Evolutionary conservation across 2,329 filamentous ascomycete genomes (phyloP).

Genomic region (Curvularia lunata): DNA sequence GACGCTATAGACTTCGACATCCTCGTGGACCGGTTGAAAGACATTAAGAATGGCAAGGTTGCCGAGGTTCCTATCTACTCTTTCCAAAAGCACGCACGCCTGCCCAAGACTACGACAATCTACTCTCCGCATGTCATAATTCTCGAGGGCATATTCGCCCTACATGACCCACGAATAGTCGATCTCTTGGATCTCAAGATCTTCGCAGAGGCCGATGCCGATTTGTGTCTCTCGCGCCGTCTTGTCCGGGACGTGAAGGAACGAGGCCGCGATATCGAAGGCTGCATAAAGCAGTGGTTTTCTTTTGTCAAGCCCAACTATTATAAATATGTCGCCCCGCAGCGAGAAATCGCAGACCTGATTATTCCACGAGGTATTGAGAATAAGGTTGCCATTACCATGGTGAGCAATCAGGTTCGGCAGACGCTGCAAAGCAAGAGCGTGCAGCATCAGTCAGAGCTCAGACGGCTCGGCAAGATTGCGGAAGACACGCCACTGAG

Average conservation of each 20-base stretch:
- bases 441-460: slow-evolving; percentile 76
- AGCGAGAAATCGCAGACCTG: slow-evolving; percentile 88
- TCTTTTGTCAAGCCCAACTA: slow-evolving; percentile 96
- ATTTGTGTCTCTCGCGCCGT: slow-evolving; percentile 78
- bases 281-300: slow-evolving; percentile 99
- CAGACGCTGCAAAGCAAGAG: slow-evolving; percentile 88
- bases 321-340: slow-evolving; percentile 89
- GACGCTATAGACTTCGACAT: slow-evolving; percentile 94
- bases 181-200: slow-evolving; percentile 94
- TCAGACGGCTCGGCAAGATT: slow-evolving; percentile 76
- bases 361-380: slow-evolving; percentile 95
- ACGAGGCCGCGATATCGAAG: slow-evolving; percentile 88
- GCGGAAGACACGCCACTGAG: slow-evolving; percentile 76
- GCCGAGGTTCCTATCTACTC: slow-evolving; percentile 95
- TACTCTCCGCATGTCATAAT: slow-evolving; percentile 97
- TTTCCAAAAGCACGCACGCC: slow-evolving; percentile 85
- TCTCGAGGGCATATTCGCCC: slow-evolving; percentile 91
- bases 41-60: slow-evolving; percentile 88
- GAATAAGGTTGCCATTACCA: slow-evolving; percentile 90
- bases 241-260: slow-evolving; percentile 85
- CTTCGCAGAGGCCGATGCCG: slow-evolving; percentile 94
- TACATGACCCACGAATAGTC: slow-evolving; percentile 85
- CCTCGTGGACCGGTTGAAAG: slow-evolving; percentile 76
- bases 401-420: slow-evolving; percentile 93
- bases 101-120: slow-evolving; percentile 80